Conservation (phyloP, 2,329 filamentous ascomycete genomes). For the Xylaria sp. region DNA sequence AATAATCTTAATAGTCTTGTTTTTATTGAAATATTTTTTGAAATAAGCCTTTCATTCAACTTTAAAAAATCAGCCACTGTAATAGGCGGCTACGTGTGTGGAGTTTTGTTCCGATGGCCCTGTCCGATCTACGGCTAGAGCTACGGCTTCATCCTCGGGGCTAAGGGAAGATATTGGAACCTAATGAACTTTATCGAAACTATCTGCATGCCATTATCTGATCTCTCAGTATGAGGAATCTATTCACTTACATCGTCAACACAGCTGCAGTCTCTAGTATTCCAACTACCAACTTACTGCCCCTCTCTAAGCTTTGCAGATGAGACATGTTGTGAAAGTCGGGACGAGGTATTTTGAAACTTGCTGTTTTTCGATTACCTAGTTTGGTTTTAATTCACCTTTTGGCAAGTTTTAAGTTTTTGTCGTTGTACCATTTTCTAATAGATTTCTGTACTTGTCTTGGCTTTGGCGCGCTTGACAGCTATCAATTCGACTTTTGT, state of each 20-base stretch:
- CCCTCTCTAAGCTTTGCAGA: background rate
- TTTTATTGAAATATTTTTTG: no score
- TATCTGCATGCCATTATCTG: background rate
- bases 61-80: no score
- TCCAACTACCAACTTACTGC: background rate
- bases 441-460: background rate
- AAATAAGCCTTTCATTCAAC: no score
- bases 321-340: slow-evolving; percentile 1
- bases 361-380: background rate
- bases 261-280: background rate
- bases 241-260: background rate
- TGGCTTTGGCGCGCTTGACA: background rate
- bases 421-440: background rate
- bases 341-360: background rate
- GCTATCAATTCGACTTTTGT: background rate
- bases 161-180: background rate
- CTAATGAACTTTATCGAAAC: background rate
- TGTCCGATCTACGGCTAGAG: background rate
- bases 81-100: no score
- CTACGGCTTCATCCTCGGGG: background rate
- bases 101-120: no score
- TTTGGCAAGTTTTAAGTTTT: background rate
- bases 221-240: background rate
- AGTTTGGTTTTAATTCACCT: background rate
- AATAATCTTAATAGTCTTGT: no score